Conservation (phyloP, 371 early-diverging fungal genomes). For the Mortierella sp. region DNA sequence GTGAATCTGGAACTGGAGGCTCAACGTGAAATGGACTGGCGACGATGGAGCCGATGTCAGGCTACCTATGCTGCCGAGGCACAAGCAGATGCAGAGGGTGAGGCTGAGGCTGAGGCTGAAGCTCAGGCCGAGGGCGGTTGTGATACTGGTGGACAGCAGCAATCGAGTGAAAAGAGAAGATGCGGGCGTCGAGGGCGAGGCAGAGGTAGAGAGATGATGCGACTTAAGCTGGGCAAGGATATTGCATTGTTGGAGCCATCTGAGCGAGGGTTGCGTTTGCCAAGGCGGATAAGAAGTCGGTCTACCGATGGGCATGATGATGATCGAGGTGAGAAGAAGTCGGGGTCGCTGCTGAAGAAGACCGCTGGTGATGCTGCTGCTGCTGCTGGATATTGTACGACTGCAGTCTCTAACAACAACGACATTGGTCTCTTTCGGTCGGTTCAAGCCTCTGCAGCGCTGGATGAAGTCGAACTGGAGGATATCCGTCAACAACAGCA, state of each 20-base stretch:
- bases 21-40: slow-evolving; percentile 47
- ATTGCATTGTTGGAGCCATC: slow-evolving; percentile 37
- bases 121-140: not conserved
- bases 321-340: not conserved
- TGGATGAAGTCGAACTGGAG: slow-evolving; percentile 8
- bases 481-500: slow-evolving; percentile 16
- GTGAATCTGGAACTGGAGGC: slow-evolving; percentile 42
- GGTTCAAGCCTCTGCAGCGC: slow-evolving; percentile 10
- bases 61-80: not conserved
- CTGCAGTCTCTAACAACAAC: not conserved
- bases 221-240: slow-evolving; percentile 35
- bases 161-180: not conserved
- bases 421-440: not conserved
- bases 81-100: not conserved
- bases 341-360: not conserved
- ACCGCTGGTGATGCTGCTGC: no score
- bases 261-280: slow-evolving; percentile 36
- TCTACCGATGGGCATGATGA: not conserved
- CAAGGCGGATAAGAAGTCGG: not conserved
- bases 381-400: not conserved
- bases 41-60: slow-evolving; percentile 45
- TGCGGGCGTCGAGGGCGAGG: not conserved
- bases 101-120: not conserved
- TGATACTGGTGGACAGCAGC: not conserved
- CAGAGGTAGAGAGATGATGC: slow-evolving; percentile 19